These are phyloP conservation scores for barrel medic (Medicago truncatula) DNA, from an alignment of 306 rosid genomes.

Conservation along the genomic window MtrunA17r5.0-ANR NC_053044.1:52998001-52998500, in stretches of 20 bases:
- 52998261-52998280: too few relatives aligned
- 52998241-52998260: not conserved
- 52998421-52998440: not conserved
- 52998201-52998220: not conserved
- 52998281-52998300: not conserved
- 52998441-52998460: constrained; percentile 5
- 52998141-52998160: not conserved
- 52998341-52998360: constrained; percentile 11
- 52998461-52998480: not conserved
- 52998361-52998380: not conserved
- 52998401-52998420: constrained; percentile 4
- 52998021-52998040: too few relatives aligned
- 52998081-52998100: too few relatives aligned
- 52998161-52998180: not conserved
- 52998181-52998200: not conserved
- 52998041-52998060: too few relatives aligned
- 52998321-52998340: not conserved
- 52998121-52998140: not conserved
- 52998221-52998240: not conserved
- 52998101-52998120: not conserved
- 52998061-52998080: too few relatives aligned
- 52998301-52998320: constrained; percentile 1
- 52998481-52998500: not conserved
- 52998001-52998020: too few relatives aligned
- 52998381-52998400: not conserved